Base-by-base conservation (phyloP, 495 filamentous ascomycete genomes). In the Achaetomiella virescens region DNA sequence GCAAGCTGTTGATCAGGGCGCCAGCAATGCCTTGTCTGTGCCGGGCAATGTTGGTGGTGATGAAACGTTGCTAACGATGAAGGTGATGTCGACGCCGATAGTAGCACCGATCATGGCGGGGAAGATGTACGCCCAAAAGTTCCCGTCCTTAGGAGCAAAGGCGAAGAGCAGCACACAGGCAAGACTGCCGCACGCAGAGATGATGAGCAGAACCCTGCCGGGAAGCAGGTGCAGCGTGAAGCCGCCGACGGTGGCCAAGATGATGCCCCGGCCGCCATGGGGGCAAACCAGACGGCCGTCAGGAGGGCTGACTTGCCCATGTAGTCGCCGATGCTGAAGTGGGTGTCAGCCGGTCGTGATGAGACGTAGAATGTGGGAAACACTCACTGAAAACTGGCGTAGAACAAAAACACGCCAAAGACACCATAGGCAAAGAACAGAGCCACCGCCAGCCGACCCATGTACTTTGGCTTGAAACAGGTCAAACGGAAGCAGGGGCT, bases 51-150 rank as follows among this genome's bases (percentile, higher is more conserved):
- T 79, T 81, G 1, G 86, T 88, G 0, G 87, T 91, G 65, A 92
- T 86, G 66, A 93, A 95, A 95, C 83, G 63, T 90, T 93, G 36
- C 87, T 81, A 8, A 95, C 76, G 61, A 88, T 90, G 75, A 85
- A 95, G 24, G 83, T 87, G 56, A 93, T 84, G 62, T 96, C 90
- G 44, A 95, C 86, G 6, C 86, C 90, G 35, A 91, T 73, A 0
- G 90, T 95, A 3, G 82, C 84, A 59, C 84, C 85, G 22, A 92
- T 70, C 90, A 95, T 95, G 22, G 87, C 73, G 0, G 90, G 88
- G 63, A 95, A 89, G 20, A 93, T 77, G 53, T 79, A 91, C 0
- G 84, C 80, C 73, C 73, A 77, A 53, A 73, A 78, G 35, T 78
- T 80, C 1, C 78, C 79, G 9, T 78, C 79, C 4, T 64, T 45